Percentiles rank a stretch among this genome's conserved stretches.
Evolutionary conservation across 2,329 filamentous ascomycete species (phyloP).

Genomic region (Diaporthe destruens): DNA sequence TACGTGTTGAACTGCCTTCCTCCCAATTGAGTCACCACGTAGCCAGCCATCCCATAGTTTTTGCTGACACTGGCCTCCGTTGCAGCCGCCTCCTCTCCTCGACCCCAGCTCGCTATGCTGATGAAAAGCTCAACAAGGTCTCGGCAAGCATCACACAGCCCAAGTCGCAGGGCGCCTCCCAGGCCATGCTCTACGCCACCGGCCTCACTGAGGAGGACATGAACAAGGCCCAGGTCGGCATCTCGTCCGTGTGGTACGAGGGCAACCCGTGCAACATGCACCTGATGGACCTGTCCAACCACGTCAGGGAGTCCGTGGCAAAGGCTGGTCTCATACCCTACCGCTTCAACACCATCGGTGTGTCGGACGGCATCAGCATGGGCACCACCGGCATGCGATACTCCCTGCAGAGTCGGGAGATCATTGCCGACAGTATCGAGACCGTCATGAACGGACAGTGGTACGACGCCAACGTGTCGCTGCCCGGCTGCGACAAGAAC

Average conservation of each 20-base stretch:
- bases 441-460: constrained; percentile 99
- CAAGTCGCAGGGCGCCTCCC: constrained; percentile 97
- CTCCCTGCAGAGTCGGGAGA: constrained; percentile 91
- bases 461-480: constrained; percentile 97
- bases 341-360: constrained; percentile 99
- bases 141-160: constrained; percentile 92
- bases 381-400: constrained; percentile 97
- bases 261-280: constrained; percentile 99
- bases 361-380: constrained; percentile 98
- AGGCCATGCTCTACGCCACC: constrained; percentile 98
- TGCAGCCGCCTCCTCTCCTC: constrained; percentile 64
- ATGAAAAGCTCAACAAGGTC: constrained; percentile 81
- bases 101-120: constrained; percentile 60
- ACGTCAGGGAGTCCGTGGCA: constrained; percentile 73
- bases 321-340: constrained; percentile 87
- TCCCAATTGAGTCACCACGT: constrained; percentile 16
- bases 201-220: constrained; percentile 88
- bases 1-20: constrained; percentile 36
- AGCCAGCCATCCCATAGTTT: not conserved
- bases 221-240: constrained; percentile 97
- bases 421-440: constrained; percentile 98
- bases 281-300: constrained; percentile 86
- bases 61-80: constrained; percentile 14
- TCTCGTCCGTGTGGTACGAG: constrained; percentile 97
- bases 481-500: constrained; percentile 99